Evolutionary conservation across 768 basidiomycete genomes (phyloP).

Genomic region (Collybia mongolica): DNA sequence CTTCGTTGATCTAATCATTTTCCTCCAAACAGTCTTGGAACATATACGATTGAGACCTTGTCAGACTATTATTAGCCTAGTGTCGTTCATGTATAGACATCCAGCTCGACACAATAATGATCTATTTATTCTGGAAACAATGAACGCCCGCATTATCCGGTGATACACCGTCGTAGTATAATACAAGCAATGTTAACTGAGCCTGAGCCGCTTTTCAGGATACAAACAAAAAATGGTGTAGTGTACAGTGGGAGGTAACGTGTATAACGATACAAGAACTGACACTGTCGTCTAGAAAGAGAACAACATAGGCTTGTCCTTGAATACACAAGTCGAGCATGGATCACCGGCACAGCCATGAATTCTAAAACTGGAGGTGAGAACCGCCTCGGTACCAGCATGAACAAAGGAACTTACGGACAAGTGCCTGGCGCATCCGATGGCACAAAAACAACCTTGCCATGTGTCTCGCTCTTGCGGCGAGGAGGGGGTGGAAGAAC

Average conservation of each 20-base stretch:
- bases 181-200: no score
- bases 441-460: slow-evolving; percentile 15
- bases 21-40: slow-evolving; percentile 1
- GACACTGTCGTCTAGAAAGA: not conserved
- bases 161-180: no score
- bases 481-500: slow-evolving; percentile 12
- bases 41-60: slow-evolving; percentile 21
- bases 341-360: not conserved
- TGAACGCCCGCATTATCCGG: no score
- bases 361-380: not conserved
- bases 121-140: no score
- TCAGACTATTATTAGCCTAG: not conserved
- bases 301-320: slow-evolving; percentile 1
- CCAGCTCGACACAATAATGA: no score
- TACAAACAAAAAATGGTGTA: no score
- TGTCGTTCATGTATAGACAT: not conserved
- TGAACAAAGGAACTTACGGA: slow-evolving; percentile 10
- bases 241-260: no score
- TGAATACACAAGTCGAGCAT: not conserved
- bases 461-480: slow-evolving; percentile 15
- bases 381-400: not conserved
- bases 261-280: no score
- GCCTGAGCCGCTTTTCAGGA: no score
- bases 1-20: not conserved
- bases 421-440: slow-evolving; percentile 16